Base-by-base conservation (phyloP, 202 grass and related monocot genomes). In the Brachypodium distachyon region DNA sequence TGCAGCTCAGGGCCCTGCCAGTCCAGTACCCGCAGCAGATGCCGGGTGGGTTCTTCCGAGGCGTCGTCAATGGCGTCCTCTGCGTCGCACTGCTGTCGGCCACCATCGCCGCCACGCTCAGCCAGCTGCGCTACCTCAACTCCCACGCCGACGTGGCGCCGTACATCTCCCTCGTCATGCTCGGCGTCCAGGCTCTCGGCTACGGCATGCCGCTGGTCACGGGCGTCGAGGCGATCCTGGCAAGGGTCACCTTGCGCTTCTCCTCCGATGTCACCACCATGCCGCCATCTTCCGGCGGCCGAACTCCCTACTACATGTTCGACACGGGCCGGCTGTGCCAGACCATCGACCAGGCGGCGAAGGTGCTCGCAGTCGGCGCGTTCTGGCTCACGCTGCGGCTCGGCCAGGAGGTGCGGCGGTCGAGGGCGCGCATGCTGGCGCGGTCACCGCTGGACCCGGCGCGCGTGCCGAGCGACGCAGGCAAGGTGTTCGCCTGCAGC, bases 91-190 rank as follows among this genome's bases (percentile, higher is more conserved):
- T 70, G 60, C 58, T 89, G 41, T 71, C 77, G 7, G 36, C 77
- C 39, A 51, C 77, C 33, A 53, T 89, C 59, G 65, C 58, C 63
- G 82, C 75, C 36, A 41, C 61, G 29, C 36, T 81, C 9, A 74
- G 58, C 65, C 90, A 89, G 52, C 48, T 89, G 26, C 73, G 39
- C 21, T 84, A 89, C 54, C 68, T 93, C 18, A 60, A 31, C 54
- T 26, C 50, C 7, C 88, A 89, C 72, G 21, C 50, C 21, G 70
- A 48, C 54, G 60, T 61, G 3, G 72, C 57, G 58, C 90, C 84
- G 28, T 85, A 87, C 61, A 51, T 84, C 50, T 93, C 90, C 60
- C 70, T 89, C 16, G 81, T 81, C 46, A 93, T 87, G 87, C 77
- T 89, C 43, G 67, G 79, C 41, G 84, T 85, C 40, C 90, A 89